Evolutionary conservation across 169 alveolate species (phyloP).

Genomic region (Plasmodium yoelii): DNA sequence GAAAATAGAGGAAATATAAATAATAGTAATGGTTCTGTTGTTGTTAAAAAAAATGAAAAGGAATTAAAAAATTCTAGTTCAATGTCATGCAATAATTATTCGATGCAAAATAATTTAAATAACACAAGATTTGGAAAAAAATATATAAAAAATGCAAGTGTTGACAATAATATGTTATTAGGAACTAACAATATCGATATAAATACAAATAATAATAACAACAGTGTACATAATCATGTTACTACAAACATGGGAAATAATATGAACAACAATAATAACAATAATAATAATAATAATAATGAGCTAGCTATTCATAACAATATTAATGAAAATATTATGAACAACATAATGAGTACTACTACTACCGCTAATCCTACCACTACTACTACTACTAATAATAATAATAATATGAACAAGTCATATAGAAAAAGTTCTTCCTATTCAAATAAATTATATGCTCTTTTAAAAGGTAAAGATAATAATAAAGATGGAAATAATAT

Average conservation of each 20-base stretch:
- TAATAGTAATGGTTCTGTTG: not conserved
- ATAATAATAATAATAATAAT: not conserved
- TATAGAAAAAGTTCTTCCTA: slow-evolving; percentile 53
- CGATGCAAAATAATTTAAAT: not conserved
- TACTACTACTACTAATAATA: slow-evolving; percentile 1
- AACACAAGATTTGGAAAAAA: slow-evolving; percentile 13
- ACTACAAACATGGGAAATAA: not conserved
- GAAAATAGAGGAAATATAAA: not conserved
- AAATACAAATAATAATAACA: not conserved
- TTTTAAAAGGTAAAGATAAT: slow-evolving; percentile 32
- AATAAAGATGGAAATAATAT: slow-evolving; percentile 19
- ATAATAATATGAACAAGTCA: not conserved
- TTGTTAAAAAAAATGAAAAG: slow-evolving; percentile 4
- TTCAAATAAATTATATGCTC: slow-evolving; percentile 27
- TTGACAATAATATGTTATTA: slow-evolving; percentile 6
- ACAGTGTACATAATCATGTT: not conserved
- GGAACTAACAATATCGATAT: not conserved
- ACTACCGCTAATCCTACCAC: not conserved
- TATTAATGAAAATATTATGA: not conserved
- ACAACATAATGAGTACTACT: not conserved
- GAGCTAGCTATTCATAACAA: not conserved
- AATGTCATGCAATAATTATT: not conserved
- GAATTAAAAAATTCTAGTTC: not conserved
- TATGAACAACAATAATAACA: not conserved
- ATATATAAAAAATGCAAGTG: slow-evolving; percentile 19